Evolutionary conservation across 1,139 yeast species (phyloP).

Genomic region (Suhomyces guaymorum): DNA sequence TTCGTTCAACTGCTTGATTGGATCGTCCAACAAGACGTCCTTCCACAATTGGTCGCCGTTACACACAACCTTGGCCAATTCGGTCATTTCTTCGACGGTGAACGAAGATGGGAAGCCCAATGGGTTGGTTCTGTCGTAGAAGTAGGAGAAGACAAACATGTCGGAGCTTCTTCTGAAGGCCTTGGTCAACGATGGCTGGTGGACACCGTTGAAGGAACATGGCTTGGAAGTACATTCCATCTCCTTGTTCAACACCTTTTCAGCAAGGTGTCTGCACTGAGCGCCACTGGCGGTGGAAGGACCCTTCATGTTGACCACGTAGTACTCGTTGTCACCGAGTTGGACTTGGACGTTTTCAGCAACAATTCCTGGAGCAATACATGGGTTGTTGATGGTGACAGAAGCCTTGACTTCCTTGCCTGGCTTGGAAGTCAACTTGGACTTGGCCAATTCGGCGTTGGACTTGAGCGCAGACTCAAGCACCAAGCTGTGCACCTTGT

Average conservation of each 20-base stretch:
- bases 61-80: constrained; percentile 82
- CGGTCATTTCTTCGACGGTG: constrained; percentile 79
- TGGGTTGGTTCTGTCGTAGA: constrained; percentile 91
- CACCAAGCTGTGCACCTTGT: constrained; percentile 67
- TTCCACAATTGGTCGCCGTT: constrained; percentile 77
- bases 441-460: constrained; percentile 24
- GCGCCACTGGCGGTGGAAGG: constrained; percentile 52
- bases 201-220: constrained; percentile 95
- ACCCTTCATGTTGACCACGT: constrained; percentile 73
- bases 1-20: constrained; percentile 60
- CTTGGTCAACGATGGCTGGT: constrained; percentile 85
- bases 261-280: constrained; percentile 86
- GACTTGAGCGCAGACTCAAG: constrained; percentile 50
- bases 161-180: constrained; percentile 73
- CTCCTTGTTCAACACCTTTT: constrained; percentile 79
- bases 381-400: constrained; percentile 66
- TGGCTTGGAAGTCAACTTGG: constrained; percentile 36
- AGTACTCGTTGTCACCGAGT: constrained; percentile 46
- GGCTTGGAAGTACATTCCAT: constrained; percentile 71
- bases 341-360: constrained; percentile 60
- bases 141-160: constrained; percentile 86
- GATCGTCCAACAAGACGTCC: constrained; percentile 60
- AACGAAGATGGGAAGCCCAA: constrained; percentile 92
- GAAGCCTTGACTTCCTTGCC: constrained; percentile 42
- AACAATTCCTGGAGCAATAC: constrained; percentile 74